Evolutionary conservation across 768 basidiomycete genomes (phyloP).

Genomic region (Royoungia palumana): DNA sequence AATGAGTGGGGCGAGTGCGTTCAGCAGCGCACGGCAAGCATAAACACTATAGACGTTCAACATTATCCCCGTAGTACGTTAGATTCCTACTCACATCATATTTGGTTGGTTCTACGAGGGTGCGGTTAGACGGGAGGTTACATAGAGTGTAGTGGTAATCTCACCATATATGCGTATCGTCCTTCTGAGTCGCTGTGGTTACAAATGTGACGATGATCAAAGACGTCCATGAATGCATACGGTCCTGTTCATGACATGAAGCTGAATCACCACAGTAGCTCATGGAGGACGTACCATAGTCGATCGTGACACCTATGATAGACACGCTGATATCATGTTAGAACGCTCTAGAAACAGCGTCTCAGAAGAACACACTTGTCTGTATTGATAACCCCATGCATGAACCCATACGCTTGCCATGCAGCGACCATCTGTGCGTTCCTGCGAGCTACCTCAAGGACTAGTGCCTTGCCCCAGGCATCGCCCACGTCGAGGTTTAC

Average conservation of each 20-base stretch:
- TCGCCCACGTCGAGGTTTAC: conserved; percentile 43
- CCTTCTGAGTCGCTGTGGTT: conserved; percentile 83
- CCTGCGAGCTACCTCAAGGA: conserved; percentile 75
- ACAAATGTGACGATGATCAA: conserved; percentile 81
- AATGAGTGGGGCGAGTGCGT: conserved; percentile 78
- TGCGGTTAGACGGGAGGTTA: conserved; percentile 1
- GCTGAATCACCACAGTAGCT: not conserved
- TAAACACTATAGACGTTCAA: conserved; percentile 50
- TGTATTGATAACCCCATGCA: conserved; percentile 97
- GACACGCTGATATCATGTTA: conserved; percentile 52
- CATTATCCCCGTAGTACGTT: not conserved
- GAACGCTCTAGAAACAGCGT: not conserved
- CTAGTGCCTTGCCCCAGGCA: conserved; percentile 68
- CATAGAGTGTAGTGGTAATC: conserved; percentile 2
- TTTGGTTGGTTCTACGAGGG: conserved; percentile 61
- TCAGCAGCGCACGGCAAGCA: conserved; percentile 74
- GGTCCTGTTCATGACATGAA: conserved; percentile 52
- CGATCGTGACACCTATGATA: conserved; percentile 71
- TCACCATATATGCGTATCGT: conserved; percentile 68
- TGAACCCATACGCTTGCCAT: conserved; percentile 94
- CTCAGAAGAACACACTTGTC: conserved; percentile 65
- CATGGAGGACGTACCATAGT: conserved; percentile 50
- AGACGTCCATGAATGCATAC: conserved; percentile 95
- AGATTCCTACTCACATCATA: conserved; percentile 58
- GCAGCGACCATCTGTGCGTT: conserved; percentile 92